A percentile compares a stretch with the other conserved stretches of the same genome.
Conservation (phyloP, 352 stramenopile genomes). For the Achlya hypogyna region DNA sequence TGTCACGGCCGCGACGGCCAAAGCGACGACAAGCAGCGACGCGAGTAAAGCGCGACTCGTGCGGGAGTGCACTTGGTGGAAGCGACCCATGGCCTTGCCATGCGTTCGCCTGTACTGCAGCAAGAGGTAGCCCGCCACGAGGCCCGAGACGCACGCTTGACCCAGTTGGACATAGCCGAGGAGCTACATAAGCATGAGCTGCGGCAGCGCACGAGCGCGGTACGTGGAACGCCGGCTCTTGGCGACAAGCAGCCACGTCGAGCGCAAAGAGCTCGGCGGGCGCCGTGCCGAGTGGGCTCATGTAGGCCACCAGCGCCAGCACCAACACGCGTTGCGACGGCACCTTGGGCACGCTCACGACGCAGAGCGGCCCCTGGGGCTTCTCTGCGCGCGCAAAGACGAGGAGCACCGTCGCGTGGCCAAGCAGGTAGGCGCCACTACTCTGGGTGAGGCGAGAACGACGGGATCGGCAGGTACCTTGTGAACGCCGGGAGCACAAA, state of each 20-base stretch:
- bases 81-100: background rate
- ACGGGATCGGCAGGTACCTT: background rate
- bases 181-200: background rate
- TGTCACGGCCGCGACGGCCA: background rate
- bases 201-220: background rate
- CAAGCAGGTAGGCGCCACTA: background rate
- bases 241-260: background rate
- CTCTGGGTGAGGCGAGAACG: background rate
- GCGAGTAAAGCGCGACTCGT: background rate
- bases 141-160: background rate
- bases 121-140: background rate
- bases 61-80: background rate
- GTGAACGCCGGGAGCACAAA: background rate
- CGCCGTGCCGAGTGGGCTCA: background rate
- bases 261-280: background rate
- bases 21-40: background rate
- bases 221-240: background rate
- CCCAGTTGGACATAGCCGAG: background rate
- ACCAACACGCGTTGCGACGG: background rate
- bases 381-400: background rate
- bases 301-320: background rate
- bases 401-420: background rate
- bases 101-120: background rate
- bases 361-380: too few species aligned
- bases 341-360: background rate